Base-by-base conservation (phyloP, 2,329 filamentous ascomycete species). In the Epichloe amarillans region DNA sequence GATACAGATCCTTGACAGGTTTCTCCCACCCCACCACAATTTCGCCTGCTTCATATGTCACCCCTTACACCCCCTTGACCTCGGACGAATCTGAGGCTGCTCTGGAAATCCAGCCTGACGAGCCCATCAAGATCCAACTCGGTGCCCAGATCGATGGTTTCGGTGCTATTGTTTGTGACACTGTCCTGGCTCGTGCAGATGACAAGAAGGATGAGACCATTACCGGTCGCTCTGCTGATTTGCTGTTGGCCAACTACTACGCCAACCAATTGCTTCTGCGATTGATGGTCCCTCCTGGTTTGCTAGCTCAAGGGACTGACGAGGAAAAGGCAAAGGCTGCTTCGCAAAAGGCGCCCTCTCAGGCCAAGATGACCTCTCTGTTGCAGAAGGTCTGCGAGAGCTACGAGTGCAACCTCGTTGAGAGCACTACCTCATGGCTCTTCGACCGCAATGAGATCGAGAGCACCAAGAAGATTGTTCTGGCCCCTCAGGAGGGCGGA, bases 391-490 rank as follows among this genome's bases (percentile, higher is more conserved):
- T 97, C 44, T 86, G 83, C 65, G 89, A 94, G 74, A 77, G 80
- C 60, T 98, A 94, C 70, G 90, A 88, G 55, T 90, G 86, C 77
- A 94, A 84, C 68, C 73, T 97, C 26, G 88, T 98, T 51, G 93
- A 98, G 79, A 95, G 90, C 77, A 98, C 93, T 56, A 98, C 93
- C 42, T 95, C 88, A 64, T 98, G 93, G 90, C 72, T 88, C 54
- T 97, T 98, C 67, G 89, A 88, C 65, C 86, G 87, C 68, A 95
- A 97, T 71, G 93, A 98, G 71, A 97, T 98, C 57, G 93, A 98
- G 75, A 86, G 87, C 62, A 67, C 85, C 76, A 96, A 96, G 83
- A 97, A 96, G 82, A 95, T 98, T 64, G 93, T 98, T 58, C 75
- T 98, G 52, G 79, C 88, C 23, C 86, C 89, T 36, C 80, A 83